Base-by-base conservation (phyloP, 257 asterid species). In the Linderniella brevidens region DNA sequence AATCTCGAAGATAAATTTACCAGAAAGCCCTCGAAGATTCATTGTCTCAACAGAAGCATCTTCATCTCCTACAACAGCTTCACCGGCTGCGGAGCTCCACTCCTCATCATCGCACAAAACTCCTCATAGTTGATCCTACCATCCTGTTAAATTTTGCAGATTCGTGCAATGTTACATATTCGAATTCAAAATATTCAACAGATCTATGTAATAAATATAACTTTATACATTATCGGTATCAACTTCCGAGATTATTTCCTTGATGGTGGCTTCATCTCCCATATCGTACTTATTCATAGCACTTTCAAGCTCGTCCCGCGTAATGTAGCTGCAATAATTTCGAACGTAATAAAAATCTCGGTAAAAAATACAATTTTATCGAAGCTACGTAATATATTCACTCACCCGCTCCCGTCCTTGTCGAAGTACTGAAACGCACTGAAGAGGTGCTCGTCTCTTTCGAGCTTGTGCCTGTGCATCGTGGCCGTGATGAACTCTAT, bases 251-350 rank as follows among this genome's bases (percentile, higher is more conserved):
- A 84, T 84, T 19, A 80, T 83, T 53, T 83, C 95, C 64, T 65
- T 73, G 42, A 83, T 83, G 50, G 86, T 74, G 53, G 68, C 74
- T 35, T 72, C 95, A 35, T 77, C 90, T 10, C 92, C 92, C 86
- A 83, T 74, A 44, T 82, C 90, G 39, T 83, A 83, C 56, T 83
- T 92, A 69, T 58, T 83, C 95, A 83, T 83, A 5, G 95, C 86
- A 42, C 62, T 64, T 65, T 84, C 76, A 58, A 84, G 72, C 60
- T 84, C 95, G 20, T 84, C 95, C 57, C 75, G 68, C 8, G 95
- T 80, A 51, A 84, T 84, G 60, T 72, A 80, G 35, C 93, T 80
- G 74, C 42, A 45, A 49, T n/a, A 17, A 37, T 19, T 38, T 40
- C 16, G 38, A 53, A 58, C 18, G 20, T 13, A 25, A 25, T 25